A percentile compares a stretch with the other conserved stretches of the same genome.
Evolutionary conservation across 2,329 filamentous ascomycete species (phyloP).

Genomic region (Chalaropsis thielavioides): DNA sequence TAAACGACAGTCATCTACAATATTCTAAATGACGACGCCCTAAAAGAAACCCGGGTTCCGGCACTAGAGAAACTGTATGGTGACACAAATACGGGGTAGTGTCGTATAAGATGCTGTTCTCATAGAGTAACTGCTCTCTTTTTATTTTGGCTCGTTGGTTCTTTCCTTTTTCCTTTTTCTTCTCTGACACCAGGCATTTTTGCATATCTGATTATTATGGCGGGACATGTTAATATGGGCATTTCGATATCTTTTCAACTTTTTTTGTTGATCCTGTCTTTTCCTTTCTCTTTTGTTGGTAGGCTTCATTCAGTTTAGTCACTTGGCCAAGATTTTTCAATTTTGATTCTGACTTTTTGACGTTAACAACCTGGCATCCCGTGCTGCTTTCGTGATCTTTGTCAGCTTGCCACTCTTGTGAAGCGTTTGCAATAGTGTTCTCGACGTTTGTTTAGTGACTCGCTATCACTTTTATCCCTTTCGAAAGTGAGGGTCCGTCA

Average conservation of each 20-base stretch:
- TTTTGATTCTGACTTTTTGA: not conserved
- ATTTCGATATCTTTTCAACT: slow-evolving; percentile 4
- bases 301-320: not conserved
- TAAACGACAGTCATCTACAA: not conserved
- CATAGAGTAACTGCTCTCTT: not conserved
- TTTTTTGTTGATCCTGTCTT: slow-evolving; percentile 7
- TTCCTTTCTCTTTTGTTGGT: not conserved
- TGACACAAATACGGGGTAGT: not conserved
- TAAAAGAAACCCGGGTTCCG: not conserved
- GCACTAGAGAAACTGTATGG: not conserved
- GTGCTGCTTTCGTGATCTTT: not conserved
- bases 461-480: too few relatives aligned
- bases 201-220: not conserved
- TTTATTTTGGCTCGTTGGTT: not conserved
- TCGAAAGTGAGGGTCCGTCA: too few relatives aligned
- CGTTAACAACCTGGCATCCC: not conserved
- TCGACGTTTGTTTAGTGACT: too few relatives aligned
- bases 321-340: not conserved
- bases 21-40: not conserved
- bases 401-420: not conserved
- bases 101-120: not conserved
- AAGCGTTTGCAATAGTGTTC: too few relatives aligned
- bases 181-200: not conserved
- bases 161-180: not conserved
- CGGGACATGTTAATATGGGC: not conserved